Conservation (phyloP, 2,329 filamentous ascomycete species). For the Ascochyta rabiei region DNA sequence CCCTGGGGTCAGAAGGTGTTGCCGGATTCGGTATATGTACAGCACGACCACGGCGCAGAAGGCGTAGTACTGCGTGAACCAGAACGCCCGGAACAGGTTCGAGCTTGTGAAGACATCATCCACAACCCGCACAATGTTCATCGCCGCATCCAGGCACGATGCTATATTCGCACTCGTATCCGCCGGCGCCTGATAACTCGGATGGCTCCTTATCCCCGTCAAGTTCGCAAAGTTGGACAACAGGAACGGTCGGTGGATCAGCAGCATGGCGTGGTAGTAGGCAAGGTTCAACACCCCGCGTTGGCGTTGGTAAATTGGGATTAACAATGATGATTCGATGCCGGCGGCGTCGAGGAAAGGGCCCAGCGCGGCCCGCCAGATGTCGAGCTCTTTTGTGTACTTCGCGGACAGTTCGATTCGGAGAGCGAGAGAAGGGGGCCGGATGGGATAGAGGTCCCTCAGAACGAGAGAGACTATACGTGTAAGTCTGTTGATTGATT, state of each 20-base stretch:
- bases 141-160: constrained; percentile 57
- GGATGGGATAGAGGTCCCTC: constrained; percentile 53
- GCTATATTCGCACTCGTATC: constrained; percentile 46
- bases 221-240: constrained; percentile 51
- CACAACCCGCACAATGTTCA: constrained; percentile 53
- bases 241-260: constrained; percentile 62
- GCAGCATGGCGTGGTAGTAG: constrained; percentile 62
- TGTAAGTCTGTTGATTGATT: constrained; percentile 42
- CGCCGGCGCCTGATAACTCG: constrained; percentile 15
- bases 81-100: constrained; percentile 56
- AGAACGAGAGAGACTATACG: constrained; percentile 54
- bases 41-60: constrained; percentile 62
- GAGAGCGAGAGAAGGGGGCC: constrained; percentile 38
- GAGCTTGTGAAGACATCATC: constrained; percentile 50
- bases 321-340: constrained; percentile 52
- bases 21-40: constrained; percentile 62
- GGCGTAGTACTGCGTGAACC: constrained; percentile 61
- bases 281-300: constrained; percentile 61
- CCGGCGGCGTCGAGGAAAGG: constrained; percentile 49
- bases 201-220: constrained; percentile 37
- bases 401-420: constrained; percentile 50
- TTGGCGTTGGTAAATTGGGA: constrained; percentile 60
- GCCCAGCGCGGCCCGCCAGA: constrained; percentile 56
- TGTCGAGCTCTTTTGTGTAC: constrained; percentile 50
- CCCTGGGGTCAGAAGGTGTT: constrained; percentile 53